Percentiles rank a stretch among this genome's conserved stretches.
These are phyloP conservation scores for Sarocladium strictum DNA, from an alignment of 2,329 filamentous ascomycete genomes.

Conservation along the genomic window DNA sequence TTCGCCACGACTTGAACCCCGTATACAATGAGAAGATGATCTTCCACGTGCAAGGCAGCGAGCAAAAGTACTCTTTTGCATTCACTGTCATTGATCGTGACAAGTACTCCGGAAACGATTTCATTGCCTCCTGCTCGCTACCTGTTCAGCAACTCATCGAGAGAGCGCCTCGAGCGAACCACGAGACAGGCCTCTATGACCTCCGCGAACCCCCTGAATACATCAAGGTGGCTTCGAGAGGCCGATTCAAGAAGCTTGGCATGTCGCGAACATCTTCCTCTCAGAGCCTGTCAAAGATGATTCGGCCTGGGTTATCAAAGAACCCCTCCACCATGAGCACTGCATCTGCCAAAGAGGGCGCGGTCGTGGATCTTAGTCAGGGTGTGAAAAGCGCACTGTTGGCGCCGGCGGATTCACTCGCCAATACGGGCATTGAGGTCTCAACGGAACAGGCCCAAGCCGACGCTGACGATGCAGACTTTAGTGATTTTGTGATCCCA, in stretches of 20 bases:
- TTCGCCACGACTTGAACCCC: constrained; percentile 91
- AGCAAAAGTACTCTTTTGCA: constrained; percentile 78
- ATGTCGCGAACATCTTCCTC: constrained; percentile 77
- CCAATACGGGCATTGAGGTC: constrained; percentile 24
- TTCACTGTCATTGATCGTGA: constrained; percentile 95
- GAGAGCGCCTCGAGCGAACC: constrained; percentile 73
- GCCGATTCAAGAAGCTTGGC: constrained; percentile 68
- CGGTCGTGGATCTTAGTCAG: constrained; percentile 17
- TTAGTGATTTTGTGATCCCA: constrained; percentile 68
- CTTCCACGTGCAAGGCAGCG: constrained; percentile 86
- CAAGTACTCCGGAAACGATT: constrained; percentile 96
- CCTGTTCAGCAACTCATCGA: constrained; percentile 74
- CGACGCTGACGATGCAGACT: constrained; percentile 54
- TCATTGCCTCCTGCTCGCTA: constrained; percentile 80
- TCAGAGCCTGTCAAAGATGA: constrained; percentile 63
- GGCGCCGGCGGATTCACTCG: constrained; percentile 30
- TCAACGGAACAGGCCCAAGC: constrained; percentile 20
- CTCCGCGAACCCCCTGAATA: constrained; percentile 69
- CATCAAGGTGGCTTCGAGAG: constrained; percentile 30
- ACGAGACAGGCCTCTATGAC: constrained; percentile 79
- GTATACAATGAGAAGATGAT: constrained; percentile 97
- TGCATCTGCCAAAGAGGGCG: not conserved
- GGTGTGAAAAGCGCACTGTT: constrained; percentile 26
- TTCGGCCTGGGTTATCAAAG: constrained; percentile 55
- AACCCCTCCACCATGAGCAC: constrained; percentile 37